A percentile compares a stretch with the other conserved stretches of the same genome.
Conservation (phyloP, 2,329 filamentous ascomycete species). For the Meredithiella fracta region DNA sequence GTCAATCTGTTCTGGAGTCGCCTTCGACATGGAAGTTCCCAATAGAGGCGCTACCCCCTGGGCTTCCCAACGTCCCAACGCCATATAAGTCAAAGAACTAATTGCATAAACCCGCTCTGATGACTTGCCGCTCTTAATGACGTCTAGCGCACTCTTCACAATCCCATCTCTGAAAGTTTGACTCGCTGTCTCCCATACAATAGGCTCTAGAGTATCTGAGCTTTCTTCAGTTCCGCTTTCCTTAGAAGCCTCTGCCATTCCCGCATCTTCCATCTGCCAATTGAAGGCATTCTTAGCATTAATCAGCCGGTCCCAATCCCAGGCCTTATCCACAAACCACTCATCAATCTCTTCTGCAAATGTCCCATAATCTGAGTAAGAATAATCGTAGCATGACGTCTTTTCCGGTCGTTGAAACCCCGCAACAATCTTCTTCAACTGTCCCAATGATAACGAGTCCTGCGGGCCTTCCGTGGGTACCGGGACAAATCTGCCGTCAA, state of each 20-base stretch:
- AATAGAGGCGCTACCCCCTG: slow-evolving; percentile 38
- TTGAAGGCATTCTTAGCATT: slow-evolving; percentile 63
- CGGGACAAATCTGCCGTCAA: slow-evolving; percentile 23
- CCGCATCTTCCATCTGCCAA: slow-evolving; percentile 49
- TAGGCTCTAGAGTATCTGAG: slow-evolving; percentile 17
- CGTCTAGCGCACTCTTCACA: slow-evolving; percentile 40
- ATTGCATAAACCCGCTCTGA: slow-evolving; percentile 36
- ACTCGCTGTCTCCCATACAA: slow-evolving; percentile 50
- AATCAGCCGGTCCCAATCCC: slow-evolving; percentile 65
- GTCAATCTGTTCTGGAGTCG: slow-evolving; percentile 39
- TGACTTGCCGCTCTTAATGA: slow-evolving; percentile 28
- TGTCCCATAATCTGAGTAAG: slow-evolving; percentile 53
- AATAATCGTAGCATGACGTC: slow-evolving; percentile 62
- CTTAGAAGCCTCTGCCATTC: slow-evolving; percentile 1
- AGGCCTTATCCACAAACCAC: slow-evolving; percentile 88
- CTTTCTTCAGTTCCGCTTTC: slow-evolving; percentile 20
- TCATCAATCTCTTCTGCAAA: slow-evolving; percentile 87
- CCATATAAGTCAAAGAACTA: slow-evolving; percentile 41
- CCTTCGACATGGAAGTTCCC: slow-evolving; percentile 31
- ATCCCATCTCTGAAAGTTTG: slow-evolving; percentile 23
- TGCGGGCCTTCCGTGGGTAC: slow-evolving; percentile 17
- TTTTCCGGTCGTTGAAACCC: slow-evolving; percentile 56
- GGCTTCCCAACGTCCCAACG: slow-evolving; percentile 54
- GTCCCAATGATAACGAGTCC: slow-evolving; percentile 60
- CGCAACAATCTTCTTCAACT: slow-evolving; percentile 55